Base-by-base conservation (phyloP, 176 grass and related monocot genomes). In the Hsuehochloa calcarea region DNA sequence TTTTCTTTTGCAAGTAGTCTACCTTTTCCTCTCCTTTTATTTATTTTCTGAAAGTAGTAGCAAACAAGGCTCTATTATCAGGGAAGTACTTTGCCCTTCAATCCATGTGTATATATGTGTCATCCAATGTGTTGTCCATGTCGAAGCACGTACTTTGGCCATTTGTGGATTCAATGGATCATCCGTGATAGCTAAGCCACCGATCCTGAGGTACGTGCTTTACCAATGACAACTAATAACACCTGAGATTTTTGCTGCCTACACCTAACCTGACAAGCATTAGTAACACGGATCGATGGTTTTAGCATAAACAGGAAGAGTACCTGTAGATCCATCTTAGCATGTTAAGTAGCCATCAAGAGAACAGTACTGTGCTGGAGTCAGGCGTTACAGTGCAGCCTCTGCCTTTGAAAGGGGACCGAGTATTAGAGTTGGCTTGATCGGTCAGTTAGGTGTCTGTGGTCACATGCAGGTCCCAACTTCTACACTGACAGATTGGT, bases 391-490 rank as follows among this genome's bases (percentile, higher is more conserved):
- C 89, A 87, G 80, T 80, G 80, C 27, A 29, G 22, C 22, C 16
- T 67, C 31, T 8, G 68, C 27, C 37, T 55, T 22, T 20, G 65
- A 15, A 38, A 65, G 80, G 84, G 84, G 80, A 90, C 84, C 55
- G 11, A 45, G 58, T n/a, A 45, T 85, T 85, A 60, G 68, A 46
- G 70, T 23, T 55, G 71, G 77, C 58, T 70, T 38, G 70, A 85
- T 76, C 63, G 58, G 71, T 40, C 78, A 64, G 78, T 65, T 82
- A 23, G 58, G 66, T 90, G 70, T 54, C 73, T 82, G 73, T 90
- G 79, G 84, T 86, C 79, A 83, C 73, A n/a, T n/a, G n/a, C n/a
- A 49, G 56, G 46, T 14, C 22, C 34, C 65, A 67, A 31, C 66
- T 60, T 38, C 65, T 44, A 51, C 49, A 14, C 68, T 8, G 79